Conservation (phyloP, 495 filamentous ascomycete genomes). For the Penicillium atrosanguineum region DNA sequence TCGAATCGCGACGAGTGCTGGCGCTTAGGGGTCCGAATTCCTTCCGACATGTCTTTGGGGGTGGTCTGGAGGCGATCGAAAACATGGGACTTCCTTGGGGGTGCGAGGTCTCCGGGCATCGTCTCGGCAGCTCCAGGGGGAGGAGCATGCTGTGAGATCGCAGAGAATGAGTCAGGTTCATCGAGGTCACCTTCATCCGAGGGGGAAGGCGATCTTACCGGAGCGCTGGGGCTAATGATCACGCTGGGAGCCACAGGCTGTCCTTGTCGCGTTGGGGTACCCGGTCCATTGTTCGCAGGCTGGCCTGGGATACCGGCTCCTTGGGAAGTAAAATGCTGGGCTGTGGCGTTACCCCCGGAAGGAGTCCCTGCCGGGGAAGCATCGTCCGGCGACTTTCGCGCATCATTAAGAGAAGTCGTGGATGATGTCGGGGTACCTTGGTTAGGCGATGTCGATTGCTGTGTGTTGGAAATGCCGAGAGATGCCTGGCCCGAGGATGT, state of each 20-base stretch:
- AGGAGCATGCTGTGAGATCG: constrained; percentile 70
- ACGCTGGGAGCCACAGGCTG: constrained; percentile 77
- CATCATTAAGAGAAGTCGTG: constrained; percentile 79
- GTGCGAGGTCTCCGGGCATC: constrained; percentile 96
- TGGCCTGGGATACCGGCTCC: constrained; percentile 35
- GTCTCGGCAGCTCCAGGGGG: constrained; percentile 93
- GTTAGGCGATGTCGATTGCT: constrained; percentile 60
- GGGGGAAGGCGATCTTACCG: constrained; percentile 60
- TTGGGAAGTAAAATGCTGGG: constrained; percentile 34
- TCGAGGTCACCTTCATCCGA: not conserved
- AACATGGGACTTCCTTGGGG: constrained; percentile 87
- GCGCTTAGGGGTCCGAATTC: constrained; percentile 88
- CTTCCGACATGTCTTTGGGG: constrained; percentile 93
- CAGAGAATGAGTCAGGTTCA: constrained; percentile 20
- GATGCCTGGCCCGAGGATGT: constrained; percentile 56
- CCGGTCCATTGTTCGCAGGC: constrained; percentile 55
- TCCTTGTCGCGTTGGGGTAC: constrained; percentile 67
- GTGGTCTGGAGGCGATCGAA: constrained; percentile 91
- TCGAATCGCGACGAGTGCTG: constrained; percentile 98
- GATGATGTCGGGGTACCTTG: constrained; percentile 79
- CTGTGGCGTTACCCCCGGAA: constrained; percentile 25
- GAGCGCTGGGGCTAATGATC: constrained; percentile 90
- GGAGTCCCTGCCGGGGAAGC: constrained; percentile 44
- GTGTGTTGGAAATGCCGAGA: constrained; percentile 44
- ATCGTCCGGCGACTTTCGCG: constrained; percentile 71